Conservation (phyloP, 768 basidiomycete genomes). For the Chalciporus chontae region DNA sequence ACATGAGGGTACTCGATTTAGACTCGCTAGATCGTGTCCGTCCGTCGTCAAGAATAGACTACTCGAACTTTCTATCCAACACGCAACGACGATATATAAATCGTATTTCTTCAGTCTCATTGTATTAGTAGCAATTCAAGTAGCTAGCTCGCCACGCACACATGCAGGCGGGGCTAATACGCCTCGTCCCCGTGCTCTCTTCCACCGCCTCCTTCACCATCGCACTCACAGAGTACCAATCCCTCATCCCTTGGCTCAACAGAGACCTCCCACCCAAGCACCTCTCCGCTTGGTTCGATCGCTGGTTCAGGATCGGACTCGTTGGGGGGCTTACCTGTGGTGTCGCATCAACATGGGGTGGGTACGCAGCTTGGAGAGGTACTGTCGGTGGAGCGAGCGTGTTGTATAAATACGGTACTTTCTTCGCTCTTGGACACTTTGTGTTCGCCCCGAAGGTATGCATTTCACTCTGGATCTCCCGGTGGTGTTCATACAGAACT, state of each 20-base stretch:
- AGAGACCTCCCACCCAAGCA: background rate
- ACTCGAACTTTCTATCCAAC: too few relatives aligned
- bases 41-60: too few relatives aligned
- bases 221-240: slow-evolving; percentile 2
- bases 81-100: too few relatives aligned
- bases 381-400: background rate
- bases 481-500: background rate
- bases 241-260: slow-evolving; percentile 3
- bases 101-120: background rate
- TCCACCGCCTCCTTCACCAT: slow-evolving; percentile 2
- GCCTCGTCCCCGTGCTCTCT: slow-evolving; percentile 5
- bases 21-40: too few relatives aligned
- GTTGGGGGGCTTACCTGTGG: background rate
- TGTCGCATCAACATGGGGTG: background rate
- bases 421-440: slow-evolving; percentile 7
- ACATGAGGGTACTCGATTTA: too few relatives aligned
- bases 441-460: slow-evolving; percentile 1
- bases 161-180: background rate
- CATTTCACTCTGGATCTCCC: too few relatives aligned
- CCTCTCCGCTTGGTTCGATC: background rate
- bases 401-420: slow-evolving; percentile 2
- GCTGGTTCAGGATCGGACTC: background rate
- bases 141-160: background rate
- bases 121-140: background rate
- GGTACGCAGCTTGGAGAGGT: background rate